A percentile compares a stretch with the other conserved stretches of the same genome.
Conservation (phyloP, 345 rosid genomes). For the Pseudoturritis turrita region DNA sequence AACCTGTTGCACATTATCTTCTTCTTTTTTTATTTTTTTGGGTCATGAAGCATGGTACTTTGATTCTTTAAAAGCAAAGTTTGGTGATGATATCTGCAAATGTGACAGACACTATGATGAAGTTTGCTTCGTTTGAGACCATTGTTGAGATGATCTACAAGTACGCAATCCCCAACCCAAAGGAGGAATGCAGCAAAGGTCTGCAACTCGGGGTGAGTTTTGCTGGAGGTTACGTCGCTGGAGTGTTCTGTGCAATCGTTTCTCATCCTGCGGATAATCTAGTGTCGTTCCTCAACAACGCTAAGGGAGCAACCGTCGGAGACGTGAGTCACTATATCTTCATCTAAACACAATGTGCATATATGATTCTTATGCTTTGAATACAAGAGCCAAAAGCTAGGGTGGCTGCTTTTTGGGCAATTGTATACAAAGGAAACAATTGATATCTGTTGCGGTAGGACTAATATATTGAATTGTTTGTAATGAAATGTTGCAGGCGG, state of each 20-base stretch:
- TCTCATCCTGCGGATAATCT: slow-evolving; percentile 98
- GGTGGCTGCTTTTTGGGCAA: background rate
- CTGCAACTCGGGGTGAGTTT: slow-evolving; percentile 91
- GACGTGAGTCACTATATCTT: slow-evolving; percentile 53
- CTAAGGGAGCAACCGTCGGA: slow-evolving; percentile 95
- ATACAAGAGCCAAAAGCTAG: background rate
- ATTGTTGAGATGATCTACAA: slow-evolving; percentile 89
- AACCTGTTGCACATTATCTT: background rate
- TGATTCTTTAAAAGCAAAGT: background rate
- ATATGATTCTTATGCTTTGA: background rate
- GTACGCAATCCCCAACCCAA: slow-evolving; percentile 77
- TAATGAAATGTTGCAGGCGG: slow-evolving; percentile 56
- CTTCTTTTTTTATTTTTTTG: background rate
- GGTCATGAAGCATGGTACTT: background rate
- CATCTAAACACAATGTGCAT: background rate
- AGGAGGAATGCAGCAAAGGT: slow-evolving; percentile 76
- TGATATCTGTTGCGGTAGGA: background rate
- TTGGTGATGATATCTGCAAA: background rate
- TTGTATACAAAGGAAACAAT: background rate
- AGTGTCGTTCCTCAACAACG: slow-evolving; percentile 94
- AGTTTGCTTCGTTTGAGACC: slow-evolving; percentile 93
- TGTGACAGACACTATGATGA: slow-evolving; percentile 95
- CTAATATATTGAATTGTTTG: background rate
- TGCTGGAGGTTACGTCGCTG: slow-evolving; percentile 94
- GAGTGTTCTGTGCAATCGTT: slow-evolving; percentile 82